phyloP scores from a whole-genome alignment of 179 eudicot species.

The Silene coronaria region DNA sequence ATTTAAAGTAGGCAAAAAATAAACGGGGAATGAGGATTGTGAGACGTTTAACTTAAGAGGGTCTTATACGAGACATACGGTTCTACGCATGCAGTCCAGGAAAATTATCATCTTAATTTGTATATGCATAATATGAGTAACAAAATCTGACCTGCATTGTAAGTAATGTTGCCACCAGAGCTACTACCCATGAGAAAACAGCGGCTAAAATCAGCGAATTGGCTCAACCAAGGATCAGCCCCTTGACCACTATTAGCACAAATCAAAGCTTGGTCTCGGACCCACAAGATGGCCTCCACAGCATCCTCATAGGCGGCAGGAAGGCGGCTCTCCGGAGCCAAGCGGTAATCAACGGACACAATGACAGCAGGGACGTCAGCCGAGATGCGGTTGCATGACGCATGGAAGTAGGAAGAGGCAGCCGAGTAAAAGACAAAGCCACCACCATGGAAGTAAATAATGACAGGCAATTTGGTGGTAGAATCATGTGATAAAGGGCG shows the following conservation, averaged over 20 bases:
- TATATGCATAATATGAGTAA: background rate
- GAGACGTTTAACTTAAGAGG: background rate
- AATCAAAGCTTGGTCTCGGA: constrained; percentile 39
- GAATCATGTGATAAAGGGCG: constrained; percentile 20
- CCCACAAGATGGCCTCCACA: constrained; percentile 56
- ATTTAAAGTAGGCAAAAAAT: no score
- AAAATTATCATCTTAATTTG: background rate
- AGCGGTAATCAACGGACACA: constrained; percentile 59
- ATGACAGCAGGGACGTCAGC: constrained; percentile 42
- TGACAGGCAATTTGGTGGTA: constrained; percentile 48
- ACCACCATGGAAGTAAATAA: constrained; percentile 72
- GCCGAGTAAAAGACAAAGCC: constrained; percentile 57
- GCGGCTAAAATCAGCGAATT: constrained; percentile 45
- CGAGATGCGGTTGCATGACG: constrained; percentile 36
- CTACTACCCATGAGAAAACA: constrained; percentile 69
- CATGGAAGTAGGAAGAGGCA: constrained; percentile 36
- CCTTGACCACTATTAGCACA: constrained; percentile 19
- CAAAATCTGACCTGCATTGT: constrained; percentile 40
- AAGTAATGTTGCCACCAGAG: constrained; percentile 65
- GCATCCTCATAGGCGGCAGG: constrained; percentile 86
- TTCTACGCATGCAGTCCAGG: background rate
- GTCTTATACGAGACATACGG: no score
- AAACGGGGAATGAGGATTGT: background rate
- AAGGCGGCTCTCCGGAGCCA: constrained; percentile 74
- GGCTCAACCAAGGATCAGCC: constrained; percentile 55